Evolutionary conservation across 805 yeast species (phyloP).

Genomic region (Pichia manshurica): DNA sequence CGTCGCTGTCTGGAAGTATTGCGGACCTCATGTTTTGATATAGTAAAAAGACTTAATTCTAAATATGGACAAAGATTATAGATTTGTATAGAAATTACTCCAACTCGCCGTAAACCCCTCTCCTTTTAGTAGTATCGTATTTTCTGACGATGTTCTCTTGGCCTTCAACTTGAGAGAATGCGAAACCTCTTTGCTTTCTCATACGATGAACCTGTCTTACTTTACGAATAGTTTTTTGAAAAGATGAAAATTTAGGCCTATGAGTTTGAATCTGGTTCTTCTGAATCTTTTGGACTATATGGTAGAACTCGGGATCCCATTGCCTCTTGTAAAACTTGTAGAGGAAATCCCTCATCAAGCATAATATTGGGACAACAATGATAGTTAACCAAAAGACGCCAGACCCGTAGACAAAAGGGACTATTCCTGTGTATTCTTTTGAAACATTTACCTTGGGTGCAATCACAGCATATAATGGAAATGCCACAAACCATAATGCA

Average conservation of each 20-base stretch:
- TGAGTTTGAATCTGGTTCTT: conserved; percentile 90
- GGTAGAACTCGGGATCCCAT: conserved; percentile 88
- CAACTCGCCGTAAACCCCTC: conserved; percentile 31
- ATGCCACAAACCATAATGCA: conserved; percentile 72
- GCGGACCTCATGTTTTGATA: no score
- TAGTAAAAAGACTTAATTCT: no score
- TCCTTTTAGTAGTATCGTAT: conserved; percentile 86
- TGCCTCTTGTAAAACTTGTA: conserved; percentile 95
- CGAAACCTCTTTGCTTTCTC: conserved; percentile 98
- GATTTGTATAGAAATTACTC: conserved; percentile 13
- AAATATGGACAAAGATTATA: no score
- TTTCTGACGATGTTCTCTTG: conserved; percentile 88
- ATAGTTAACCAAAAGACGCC: conserved; percentile 78
- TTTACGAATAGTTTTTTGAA: conserved; percentile 93
- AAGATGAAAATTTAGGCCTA: conserved; percentile 93
- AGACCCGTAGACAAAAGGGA: conserved; percentile 70
- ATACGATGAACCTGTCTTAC: conserved; percentile 97
- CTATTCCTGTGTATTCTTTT: conserved; percentile 75
- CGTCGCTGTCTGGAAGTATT: no score
- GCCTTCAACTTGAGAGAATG: conserved; percentile 93
- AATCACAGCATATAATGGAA: conserved; percentile 79
- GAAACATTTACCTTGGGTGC: conserved; percentile 85
- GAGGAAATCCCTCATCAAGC: conserved; percentile 78
- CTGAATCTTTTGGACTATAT: conserved; percentile 93
- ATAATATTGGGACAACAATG: conserved; percentile 68